Conservation (phyloP, 164 flowering plant species). For the Akebia trifoliata region DNA sequence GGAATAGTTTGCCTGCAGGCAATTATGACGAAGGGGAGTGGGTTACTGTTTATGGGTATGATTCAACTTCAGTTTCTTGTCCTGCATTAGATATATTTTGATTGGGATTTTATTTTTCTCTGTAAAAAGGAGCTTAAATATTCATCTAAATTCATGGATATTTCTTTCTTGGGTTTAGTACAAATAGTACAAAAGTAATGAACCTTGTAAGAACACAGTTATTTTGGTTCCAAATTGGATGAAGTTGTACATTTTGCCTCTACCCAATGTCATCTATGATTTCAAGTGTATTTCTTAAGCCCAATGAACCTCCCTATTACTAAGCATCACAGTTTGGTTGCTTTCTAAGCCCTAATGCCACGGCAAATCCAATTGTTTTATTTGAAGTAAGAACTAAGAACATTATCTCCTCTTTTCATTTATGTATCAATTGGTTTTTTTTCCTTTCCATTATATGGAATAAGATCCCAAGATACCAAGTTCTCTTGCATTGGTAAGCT, state of each 20-base stretch:
- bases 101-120: not conserved
- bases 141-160: too few species aligned
- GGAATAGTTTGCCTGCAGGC: conserved; percentile 49
- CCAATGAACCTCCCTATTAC: not conserved
- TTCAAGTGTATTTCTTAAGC: not conserved
- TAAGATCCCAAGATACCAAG: too few species aligned
- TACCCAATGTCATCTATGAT: not conserved
- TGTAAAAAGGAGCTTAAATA: not conserved
- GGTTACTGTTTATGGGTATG: conserved; percentile 96
- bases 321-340: not conserved
- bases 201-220: too few species aligned
- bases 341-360: not conserved
- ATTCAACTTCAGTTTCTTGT: not conserved
- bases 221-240: too few species aligned
- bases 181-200: too few species aligned
- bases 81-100: not conserved
- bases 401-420: too few species aligned
- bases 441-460: too few species aligned
- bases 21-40: conserved; percentile 79
- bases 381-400: too few species aligned
- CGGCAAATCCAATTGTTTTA: not conserved
- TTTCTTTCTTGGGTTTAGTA: too few species aligned
- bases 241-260: not conserved
- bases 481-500: too few species aligned
- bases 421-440: too few species aligned